Evolutionary conservation across 2,329 filamentous ascomycete genomes (phyloP), one percentile per base, ranked within the genome.

Genomic region (Alternaria rosae): DNA sequence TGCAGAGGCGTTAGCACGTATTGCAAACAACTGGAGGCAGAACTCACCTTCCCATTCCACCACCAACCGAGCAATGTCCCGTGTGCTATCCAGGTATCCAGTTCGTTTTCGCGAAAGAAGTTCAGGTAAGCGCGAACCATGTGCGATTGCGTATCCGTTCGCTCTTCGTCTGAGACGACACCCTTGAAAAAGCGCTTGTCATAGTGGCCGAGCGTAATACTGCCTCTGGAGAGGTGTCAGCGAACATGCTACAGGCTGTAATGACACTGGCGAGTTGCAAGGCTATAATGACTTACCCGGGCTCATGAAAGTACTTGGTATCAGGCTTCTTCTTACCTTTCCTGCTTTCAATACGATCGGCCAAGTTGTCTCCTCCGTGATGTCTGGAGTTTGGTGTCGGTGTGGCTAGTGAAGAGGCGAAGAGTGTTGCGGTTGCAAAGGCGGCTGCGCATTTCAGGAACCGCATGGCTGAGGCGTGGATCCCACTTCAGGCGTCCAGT

Each of bases 31-130:
- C 1, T 12, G n/a, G 38, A 17, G 0, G 11, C 57, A 21, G 42
- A n/a, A 50, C 64, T n/a, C 76, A 86, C 85, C 79, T 83, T 83
- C 58, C 83, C 83, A 76, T 93, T 94, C 92, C 92, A 96, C 91
- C 91, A 95, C 92, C 92, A 96, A 12, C 92, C 92, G 21, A 96
- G 82, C 52, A 95, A 81, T 5, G 92, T 93, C 51, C 92, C 92
- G 78, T 96, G 92, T 41, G 92, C 92, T 61, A 96, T 88, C 92
- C 92, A 95, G 0, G 92, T 94, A 79, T 94, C 91, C 64, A 93
- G 80, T 7, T 87, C 86, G 56, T 89, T 83, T 17, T 86, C 82
- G 45, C 83, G 82, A 77, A 92, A 90, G 58, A 87, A 88, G 47
- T 84, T 83, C 45, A 95, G 85, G 80, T 95, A 95, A 54, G 91